Conservation (phyloP, 208 protist species). For the Angomonas deanei region DNA sequence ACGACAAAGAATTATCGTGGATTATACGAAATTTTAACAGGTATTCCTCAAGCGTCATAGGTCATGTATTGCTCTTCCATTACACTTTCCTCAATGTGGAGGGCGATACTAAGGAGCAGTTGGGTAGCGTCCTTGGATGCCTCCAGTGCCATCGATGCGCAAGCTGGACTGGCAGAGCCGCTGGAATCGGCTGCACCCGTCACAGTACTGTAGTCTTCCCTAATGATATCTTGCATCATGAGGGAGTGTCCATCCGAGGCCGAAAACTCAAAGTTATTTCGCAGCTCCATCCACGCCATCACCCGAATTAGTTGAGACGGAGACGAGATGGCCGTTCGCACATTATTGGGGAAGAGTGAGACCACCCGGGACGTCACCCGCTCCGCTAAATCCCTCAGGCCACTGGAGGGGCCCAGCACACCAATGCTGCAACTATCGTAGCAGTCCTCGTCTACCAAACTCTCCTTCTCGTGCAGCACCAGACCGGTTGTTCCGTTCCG, state of each 20-base stretch:
- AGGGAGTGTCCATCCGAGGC: too few species aligned
- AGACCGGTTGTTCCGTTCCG: neutral
- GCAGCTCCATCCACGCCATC: constrained; percentile 67
- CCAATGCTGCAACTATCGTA: constrained; percentile 10
- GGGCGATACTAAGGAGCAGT: constrained; percentile 47
- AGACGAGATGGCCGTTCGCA: neutral
- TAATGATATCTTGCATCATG: too few species aligned
- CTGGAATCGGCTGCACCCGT: neutral
- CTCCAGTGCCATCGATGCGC: constrained; percentile 28
- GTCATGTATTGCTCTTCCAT: neutral
- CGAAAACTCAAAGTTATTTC: too few species aligned
- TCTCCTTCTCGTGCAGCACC: neutral
- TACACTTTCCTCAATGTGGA: constrained; percentile 44
- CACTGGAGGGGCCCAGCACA: constrained; percentile 15
- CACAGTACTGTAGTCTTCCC: too few species aligned
- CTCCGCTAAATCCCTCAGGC: neutral
- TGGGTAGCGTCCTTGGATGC: constrained; percentile 41
- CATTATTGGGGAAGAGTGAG: neutral
- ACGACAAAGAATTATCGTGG: too few species aligned
- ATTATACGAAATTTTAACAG: constrained; percentile 7
- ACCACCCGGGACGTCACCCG: neutral
- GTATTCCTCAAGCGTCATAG: neutral
- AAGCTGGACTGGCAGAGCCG: constrained; percentile 14
- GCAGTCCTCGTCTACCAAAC: neutral
- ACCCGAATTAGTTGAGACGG: constrained; percentile 31